Conservation (phyloP, 169 alveolate species). For the Cytauxzoon felis region DNA sequence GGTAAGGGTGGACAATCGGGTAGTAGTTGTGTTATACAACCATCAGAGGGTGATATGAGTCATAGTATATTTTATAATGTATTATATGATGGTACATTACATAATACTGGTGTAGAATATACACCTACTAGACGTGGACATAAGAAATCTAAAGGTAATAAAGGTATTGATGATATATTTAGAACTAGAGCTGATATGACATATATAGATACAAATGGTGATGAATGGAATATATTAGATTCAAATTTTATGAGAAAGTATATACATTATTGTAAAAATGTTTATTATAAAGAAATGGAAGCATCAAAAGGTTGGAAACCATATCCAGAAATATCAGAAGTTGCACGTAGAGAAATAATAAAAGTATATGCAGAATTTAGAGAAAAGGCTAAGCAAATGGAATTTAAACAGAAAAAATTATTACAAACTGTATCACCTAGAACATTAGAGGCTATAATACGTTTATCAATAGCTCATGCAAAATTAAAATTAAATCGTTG, state of each 20-base stretch:
- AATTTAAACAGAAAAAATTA: conserved; percentile 53
- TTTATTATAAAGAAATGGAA: conserved; percentile 68
- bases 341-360: conserved; percentile 75
- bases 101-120: neutral
- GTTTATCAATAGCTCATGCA: conserved; percentile 85
- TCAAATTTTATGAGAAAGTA: conserved; percentile 70
- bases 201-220: conserved; percentile 67
- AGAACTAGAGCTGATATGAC: conserved; percentile 68
- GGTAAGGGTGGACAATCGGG: conserved; percentile 37
- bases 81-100: conserved; percentile 23
- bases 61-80: conserved; percentile 56
- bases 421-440: conserved; percentile 77
- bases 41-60: conserved; percentile 68
- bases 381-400: conserved; percentile 58
- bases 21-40: conserved; percentile 70
- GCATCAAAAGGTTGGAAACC: conserved; percentile 73
- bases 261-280: conserved; percentile 68
- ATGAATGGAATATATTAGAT: conserved; percentile 68
- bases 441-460: conserved; percentile 84
- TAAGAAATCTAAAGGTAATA: conserved; percentile 50
- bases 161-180: conserved; percentile 59
- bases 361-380: conserved; percentile 73
- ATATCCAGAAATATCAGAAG: conserved; percentile 76
- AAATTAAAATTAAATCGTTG: conserved; percentile 76
- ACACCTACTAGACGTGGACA: conserved; percentile 1